Base-by-base conservation (phyloP, 768 basidiomycete species). In the Lactifluus echinatus region DNA sequence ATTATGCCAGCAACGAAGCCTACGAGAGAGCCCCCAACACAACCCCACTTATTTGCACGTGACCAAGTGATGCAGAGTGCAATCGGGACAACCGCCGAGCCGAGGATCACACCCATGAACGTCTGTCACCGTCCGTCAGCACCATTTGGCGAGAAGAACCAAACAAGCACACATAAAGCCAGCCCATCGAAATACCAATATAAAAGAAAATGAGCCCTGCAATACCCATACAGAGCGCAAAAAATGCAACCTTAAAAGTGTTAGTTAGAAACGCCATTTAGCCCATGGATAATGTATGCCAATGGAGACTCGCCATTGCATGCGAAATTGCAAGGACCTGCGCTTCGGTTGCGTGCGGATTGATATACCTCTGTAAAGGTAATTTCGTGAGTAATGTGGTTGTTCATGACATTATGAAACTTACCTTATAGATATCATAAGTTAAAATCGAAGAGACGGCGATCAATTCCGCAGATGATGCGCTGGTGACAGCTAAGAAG, bases 181-280 rank as follows among this genome's bases (percentile, higher is more conserved):
- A 94, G 21, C 92, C 92, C 87, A 94, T 87, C 24, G 87, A 89
- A 26, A 94, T 84, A 7, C 92, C 92, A 61, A 93, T 91, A 68
- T 87, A 93, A 71, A 75, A 90, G 76, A 95, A 95, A 50, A 91
- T 85, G 29, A 87, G 69, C 0, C 91, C 91, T 0, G 87, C 84
- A n/a, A 92, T 64, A 21, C 83, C 91, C 79, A 91, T 92, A 34
- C 88, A 75, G 39, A 92, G 63, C 0, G 86, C 88, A 65, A 86
- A 90, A 26, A 80, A 68, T 0, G 73, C 80, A 31, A 91, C 84
- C 83, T 86, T 42, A 19, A 42, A n/a, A n/a, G n/a, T n/a, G n/a
- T n/a, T n/a, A 23, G 21, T 21, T 55, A 2, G 26, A 36, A 33
- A 7, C 42, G 17, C 2, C 6, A 26, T 60, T 53, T 12, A 53